A percentile compares a stretch with the other conserved stretches of the same genome.
Conservation (phyloP, 2,329 filamentous ascomycete genomes). For the Aureobasidium namibiae region DNA sequence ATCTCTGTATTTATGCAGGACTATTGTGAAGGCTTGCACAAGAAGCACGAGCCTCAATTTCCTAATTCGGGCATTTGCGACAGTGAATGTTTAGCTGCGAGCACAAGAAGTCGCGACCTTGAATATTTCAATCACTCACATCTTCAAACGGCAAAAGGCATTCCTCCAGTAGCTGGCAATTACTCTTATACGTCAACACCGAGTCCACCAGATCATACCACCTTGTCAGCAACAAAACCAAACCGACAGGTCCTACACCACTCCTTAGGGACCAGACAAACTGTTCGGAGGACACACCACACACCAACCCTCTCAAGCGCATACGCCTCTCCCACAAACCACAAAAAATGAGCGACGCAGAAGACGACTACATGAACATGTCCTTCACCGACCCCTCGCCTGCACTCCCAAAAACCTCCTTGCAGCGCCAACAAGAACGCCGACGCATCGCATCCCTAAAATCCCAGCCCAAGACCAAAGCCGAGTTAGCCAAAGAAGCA, state of each 20-base stretch:
- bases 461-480: slow-evolving; percentile 66
- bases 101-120: background rate
- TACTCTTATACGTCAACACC: background rate
- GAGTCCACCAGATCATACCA: too few relatives aligned
- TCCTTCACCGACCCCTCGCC: slow-evolving; percentile 60
- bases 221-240: background rate
- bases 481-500: slow-evolving; percentile 69
- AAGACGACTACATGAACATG: slow-evolving; percentile 98
- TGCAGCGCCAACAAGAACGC: slow-evolving; percentile 48
- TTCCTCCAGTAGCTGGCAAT: background rate
- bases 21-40: background rate
- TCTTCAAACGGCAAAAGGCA: background rate
- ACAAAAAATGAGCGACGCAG: slow-evolving; percentile 47
- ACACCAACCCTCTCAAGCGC: background rate
- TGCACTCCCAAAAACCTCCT: slow-evolving; percentile 50
- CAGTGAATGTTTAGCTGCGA: too few relatives aligned
- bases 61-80: slow-evolving; percentile 1
- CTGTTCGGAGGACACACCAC: background rate
- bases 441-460: slow-evolving; percentile 51
- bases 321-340: background rate
- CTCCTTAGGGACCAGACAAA: background rate
- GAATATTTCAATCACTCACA: background rate
- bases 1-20: too few relatives aligned
- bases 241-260: background rate
- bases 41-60: background rate